Evolutionary conservation across 805 yeast genomes (phyloP).

Genomic region (Jamesozyma piceae): DNA sequence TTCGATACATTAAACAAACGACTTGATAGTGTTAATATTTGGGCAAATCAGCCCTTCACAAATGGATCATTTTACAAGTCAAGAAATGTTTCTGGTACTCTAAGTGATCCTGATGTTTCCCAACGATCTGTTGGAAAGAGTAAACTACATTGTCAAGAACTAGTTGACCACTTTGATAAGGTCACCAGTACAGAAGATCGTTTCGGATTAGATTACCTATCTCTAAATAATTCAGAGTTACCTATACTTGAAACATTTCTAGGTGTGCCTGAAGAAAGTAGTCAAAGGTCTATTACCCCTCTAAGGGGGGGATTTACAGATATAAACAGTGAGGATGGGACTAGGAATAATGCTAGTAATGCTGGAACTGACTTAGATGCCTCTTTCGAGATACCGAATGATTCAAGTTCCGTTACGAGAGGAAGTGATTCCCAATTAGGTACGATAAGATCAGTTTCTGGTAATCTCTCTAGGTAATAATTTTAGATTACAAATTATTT

Average conservation of each 20-base stretch:
- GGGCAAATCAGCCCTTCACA: constrained; percentile 17
- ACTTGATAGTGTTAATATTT: constrained; percentile 36
- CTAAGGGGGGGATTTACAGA: background rate
- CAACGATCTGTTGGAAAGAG: constrained; percentile 22
- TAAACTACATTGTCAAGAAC: constrained; percentile 20
- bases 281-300: background rate
- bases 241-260: constrained; percentile 7
- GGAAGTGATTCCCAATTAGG: background rate
- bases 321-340: background rate
- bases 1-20: constrained; percentile 75
- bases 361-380: constrained; percentile 1
- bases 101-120: constrained; percentile 15
- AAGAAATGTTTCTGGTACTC: constrained; percentile 4
- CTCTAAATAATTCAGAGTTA: constrained; percentile 4
- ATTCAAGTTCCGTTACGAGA: constrained; percentile 9
- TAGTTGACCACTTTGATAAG: constrained; percentile 25
- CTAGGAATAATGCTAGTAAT: background rate
- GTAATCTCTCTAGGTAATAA: background rate
- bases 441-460: background rate
- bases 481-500: background rate
- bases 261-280: constrained; percentile 5
- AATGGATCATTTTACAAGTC: constrained; percentile 4
- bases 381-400: constrained; percentile 6
- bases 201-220: background rate
- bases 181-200: constrained; percentile 4